A percentile compares a stretch with the other conserved stretches of the same genome.
Evolutionary conservation across 139 green algal genomes (phyloP).

Genomic region (Asterochloris erici): DNA sequence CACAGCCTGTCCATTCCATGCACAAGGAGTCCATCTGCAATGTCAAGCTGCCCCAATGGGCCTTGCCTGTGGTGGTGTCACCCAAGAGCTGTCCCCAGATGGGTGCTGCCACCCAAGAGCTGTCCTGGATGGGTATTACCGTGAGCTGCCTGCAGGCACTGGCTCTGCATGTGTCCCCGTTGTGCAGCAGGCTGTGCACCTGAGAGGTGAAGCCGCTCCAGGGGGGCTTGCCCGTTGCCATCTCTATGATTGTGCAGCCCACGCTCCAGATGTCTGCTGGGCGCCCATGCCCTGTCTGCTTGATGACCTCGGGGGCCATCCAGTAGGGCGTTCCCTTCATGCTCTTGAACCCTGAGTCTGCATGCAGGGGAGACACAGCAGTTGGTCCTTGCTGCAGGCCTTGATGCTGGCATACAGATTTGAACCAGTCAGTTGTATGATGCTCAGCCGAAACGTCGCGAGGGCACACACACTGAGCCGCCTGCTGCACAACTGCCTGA

Average conservation of each 20-base stretch:
- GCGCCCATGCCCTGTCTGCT: slow-evolving; percentile 64
- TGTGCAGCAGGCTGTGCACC: neutral
- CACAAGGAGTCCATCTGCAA: no score
- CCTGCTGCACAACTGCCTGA: no score
- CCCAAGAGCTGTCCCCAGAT: neutral
- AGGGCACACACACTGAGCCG: no score
- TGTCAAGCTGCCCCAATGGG: no score
- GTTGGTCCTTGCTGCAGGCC: no score
- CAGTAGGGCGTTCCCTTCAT: slow-evolving; percentile 96
- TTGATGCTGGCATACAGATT: no score
- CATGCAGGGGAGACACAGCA: slow-evolving; percentile 4
- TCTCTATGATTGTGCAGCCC: slow-evolving; percentile 95
- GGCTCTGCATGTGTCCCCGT: neutral
- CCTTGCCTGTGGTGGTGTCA: neutral
- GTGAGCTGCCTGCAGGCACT: neutral
- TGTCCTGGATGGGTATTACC: neutral
- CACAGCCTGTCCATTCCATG: no score
- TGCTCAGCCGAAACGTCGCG: no score
- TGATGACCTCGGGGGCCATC: slow-evolving; percentile 99
- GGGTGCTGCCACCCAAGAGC: neutral
- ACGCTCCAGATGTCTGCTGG: slow-evolving; percentile 96
- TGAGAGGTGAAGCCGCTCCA: slow-evolving; percentile 65
- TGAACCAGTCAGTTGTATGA: no score
- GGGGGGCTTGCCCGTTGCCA: slow-evolving; percentile 88
- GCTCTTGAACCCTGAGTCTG: slow-evolving; percentile 70